phyloP scores from a whole-genome alignment of 768 basidiomycete genomes.

The Daedaleopsis sinensis region DNA sequence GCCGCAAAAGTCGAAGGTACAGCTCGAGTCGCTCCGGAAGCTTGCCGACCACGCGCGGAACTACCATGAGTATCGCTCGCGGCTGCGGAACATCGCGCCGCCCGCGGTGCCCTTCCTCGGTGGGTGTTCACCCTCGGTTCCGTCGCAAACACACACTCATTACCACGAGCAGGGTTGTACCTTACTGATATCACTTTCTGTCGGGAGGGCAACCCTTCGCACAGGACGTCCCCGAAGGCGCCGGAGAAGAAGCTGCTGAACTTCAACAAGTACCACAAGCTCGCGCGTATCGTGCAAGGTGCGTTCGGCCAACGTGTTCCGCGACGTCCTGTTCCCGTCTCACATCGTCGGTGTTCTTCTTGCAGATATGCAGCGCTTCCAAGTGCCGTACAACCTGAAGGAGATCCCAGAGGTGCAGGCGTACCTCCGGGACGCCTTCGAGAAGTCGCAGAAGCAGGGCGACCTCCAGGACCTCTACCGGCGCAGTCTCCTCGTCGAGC shows the following conservation, averaged over 20 bases:
- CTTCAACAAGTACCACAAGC: slow-evolving; percentile 95
- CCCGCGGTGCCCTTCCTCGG: slow-evolving; percentile 97
- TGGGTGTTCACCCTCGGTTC: slow-evolving; percentile 31
- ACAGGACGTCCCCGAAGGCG: slow-evolving; percentile 77
- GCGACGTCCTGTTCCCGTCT: not conserved
- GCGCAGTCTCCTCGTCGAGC: slow-evolving; percentile 75
- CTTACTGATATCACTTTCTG: slow-evolving; percentile 95
- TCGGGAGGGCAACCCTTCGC: slow-evolving; percentile 89
- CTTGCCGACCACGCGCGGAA: slow-evolving; percentile 92
- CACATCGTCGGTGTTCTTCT: not conserved
- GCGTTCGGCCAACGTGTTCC: slow-evolving; percentile 13
- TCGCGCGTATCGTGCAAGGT: slow-evolving; percentile 86
- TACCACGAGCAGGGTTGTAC: slow-evolving; percentile 62
- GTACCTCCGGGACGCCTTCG: slow-evolving; percentile 73
- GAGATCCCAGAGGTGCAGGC: slow-evolving; percentile 89
- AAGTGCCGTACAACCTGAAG: slow-evolving; percentile 83
- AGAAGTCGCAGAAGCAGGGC: slow-evolving; percentile 74
- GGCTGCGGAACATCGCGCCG: slow-evolving; percentile 83
- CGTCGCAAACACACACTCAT: not conserved
- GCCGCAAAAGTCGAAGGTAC: slow-evolving; percentile 79
- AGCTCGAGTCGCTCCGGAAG: slow-evolving; percentile 78
- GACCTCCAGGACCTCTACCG: slow-evolving; percentile 86
- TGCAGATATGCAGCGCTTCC: slow-evolving; percentile 90
- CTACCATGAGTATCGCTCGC: slow-evolving; percentile 88
- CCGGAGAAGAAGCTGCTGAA: slow-evolving; percentile 85